Conservation (phyloP, 2,329 filamentous ascomycete species). For the Fusarium veterinarium region DNA sequence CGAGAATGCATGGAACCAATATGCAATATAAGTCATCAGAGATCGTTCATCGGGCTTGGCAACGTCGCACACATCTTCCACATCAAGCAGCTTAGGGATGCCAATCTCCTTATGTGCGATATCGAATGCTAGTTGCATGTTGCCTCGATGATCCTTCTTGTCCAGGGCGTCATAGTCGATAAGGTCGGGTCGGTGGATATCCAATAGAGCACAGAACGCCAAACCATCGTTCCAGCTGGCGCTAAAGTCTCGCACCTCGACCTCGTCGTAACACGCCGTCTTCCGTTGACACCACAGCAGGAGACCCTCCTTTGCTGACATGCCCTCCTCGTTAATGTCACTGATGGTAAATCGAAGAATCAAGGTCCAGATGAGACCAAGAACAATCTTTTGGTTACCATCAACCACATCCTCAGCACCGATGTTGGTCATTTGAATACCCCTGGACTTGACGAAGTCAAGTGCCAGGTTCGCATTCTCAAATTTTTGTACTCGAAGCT, state of each 20-base stretch:
- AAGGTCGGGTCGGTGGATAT: conserved; percentile 95
- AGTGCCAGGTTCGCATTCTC: conserved; percentile 98
- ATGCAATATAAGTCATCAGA: conserved; percentile 99
- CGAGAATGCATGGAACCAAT: conserved; percentile 99
- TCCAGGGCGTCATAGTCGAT: conserved; percentile 97
- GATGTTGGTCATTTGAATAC: conserved; percentile 98
- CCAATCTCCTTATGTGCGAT: conserved; percentile 96
- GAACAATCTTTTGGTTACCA: conserved; percentile 96
- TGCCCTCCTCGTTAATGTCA: conserved; percentile 97
- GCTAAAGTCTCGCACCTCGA: conserved; percentile 95
- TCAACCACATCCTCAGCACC: conserved; percentile 98
- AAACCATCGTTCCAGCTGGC: conserved; percentile 97
- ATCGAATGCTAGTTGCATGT: conserved; percentile 98
- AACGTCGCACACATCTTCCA: conserved; percentile 98
- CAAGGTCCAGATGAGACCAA: conserved; percentile 97
- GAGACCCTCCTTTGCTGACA: conserved; percentile 96
- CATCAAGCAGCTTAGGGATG: conserved; percentile 93
- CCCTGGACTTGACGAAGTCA: conserved; percentile 89
- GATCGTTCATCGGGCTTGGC: conserved; percentile 95
- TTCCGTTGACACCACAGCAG: conserved; percentile 98
- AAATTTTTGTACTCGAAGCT: conserved; percentile 94
- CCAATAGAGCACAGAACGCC: conserved; percentile 94
- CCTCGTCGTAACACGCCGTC: conserved; percentile 97
- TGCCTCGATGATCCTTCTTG: conserved; percentile 92
- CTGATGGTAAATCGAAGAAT: conserved; percentile 98